A percentile compares a stretch with the other conserved stretches of the same genome.
Conservation (phyloP, 2,329 filamentous ascomycete species). For the Colletotrichum lupini region DNA sequence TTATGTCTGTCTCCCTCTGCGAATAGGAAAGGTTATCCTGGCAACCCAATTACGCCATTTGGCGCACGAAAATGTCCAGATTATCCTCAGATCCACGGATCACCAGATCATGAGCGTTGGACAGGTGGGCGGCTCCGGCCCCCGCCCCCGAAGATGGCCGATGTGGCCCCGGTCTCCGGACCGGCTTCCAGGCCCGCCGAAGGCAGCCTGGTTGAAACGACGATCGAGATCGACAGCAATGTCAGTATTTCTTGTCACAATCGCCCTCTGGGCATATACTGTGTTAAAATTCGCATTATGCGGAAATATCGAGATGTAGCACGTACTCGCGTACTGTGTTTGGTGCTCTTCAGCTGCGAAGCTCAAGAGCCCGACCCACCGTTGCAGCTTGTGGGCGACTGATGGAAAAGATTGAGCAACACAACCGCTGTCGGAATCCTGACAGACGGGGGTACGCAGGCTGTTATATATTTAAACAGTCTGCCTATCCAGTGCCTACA, state of each 20-base stretch:
- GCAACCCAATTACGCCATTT: constrained; percentile 9
- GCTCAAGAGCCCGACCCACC: background rate
- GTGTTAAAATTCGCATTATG: no score
- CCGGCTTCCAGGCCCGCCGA: background rate
- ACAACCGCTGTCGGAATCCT: constrained; percentile 33
- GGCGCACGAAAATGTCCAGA: constrained; percentile 14
- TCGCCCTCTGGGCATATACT: no score
- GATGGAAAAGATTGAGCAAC: constrained; percentile 30
- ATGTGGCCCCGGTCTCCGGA: background rate
- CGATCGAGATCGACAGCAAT: background rate
- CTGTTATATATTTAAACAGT: background rate
- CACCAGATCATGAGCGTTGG: constrained; percentile 1
- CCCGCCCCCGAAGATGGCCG: constrained; percentile 3
- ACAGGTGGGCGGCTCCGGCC: background rate
- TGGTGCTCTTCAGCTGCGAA: background rate
- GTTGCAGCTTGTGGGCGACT: constrained; percentile 18
- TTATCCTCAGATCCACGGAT: background rate
- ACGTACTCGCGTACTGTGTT: background rate
- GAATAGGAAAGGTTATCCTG: background rate
- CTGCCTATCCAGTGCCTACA: constrained; percentile 40
- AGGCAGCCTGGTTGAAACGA: background rate
- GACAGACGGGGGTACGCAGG: constrained; percentile 22
- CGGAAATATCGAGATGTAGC: background rate
- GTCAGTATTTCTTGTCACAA: background rate
- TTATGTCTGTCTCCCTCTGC: background rate